These are phyloP conservation scores for Peronospora tabacina DNA, from an alignment of 352 stramenopile genomes.

Conservation along the genomic window DNA sequence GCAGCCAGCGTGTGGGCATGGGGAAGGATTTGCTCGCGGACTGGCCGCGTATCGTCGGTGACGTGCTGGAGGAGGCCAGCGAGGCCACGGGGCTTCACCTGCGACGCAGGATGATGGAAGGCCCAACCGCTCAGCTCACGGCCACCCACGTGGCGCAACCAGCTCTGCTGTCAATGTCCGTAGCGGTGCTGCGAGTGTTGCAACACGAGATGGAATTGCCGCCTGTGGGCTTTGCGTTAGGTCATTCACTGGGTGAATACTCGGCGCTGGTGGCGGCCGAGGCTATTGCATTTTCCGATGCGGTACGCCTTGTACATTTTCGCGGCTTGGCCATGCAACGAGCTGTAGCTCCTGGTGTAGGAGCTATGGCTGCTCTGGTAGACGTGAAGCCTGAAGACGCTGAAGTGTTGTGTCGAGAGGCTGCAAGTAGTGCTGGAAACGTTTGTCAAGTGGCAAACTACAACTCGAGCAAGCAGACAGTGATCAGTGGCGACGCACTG, in stretches of 20 bases:
- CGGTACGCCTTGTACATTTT: conserved; percentile 58
- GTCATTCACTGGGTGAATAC: conserved; percentile 85
- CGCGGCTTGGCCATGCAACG: conserved; percentile 66
- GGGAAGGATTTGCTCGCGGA: conserved; percentile 59
- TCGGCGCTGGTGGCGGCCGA: conserved; percentile 69
- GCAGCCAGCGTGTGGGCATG: conserved; percentile 78
- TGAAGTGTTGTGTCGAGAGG: conserved; percentile 46
- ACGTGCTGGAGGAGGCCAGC: conserved; percentile 71
- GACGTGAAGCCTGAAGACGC: conserved; percentile 41
- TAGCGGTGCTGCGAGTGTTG: conserved; percentile 64
- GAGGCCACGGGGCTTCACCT: conserved; percentile 62
- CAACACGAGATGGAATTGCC: conserved; percentile 50
- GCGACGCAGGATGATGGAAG: conserved; percentile 47
- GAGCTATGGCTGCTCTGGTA: conserved; percentile 77
- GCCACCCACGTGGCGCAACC: conserved; percentile 70
- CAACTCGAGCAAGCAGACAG: conserved; percentile 84
- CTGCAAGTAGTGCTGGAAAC: conserved; percentile 25
- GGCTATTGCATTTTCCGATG: conserved; percentile 56
- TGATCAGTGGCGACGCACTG: conserved; percentile 58
- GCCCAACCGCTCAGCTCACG: conserved; percentile 52
- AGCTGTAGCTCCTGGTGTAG: conserved; percentile 40
- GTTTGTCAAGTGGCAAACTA: conserved; percentile 83
- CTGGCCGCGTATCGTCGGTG: conserved; percentile 47
- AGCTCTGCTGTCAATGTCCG: conserved; percentile 71
- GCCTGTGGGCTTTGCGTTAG: conserved; percentile 40